A percentile compares a stretch with the other conserved stretches of the same genome.
These are phyloP conservation scores for Pyricularia sp. DNA, from an alignment of 2,329 filamentous ascomycete genomes.

Conservation along the genomic window DNA sequence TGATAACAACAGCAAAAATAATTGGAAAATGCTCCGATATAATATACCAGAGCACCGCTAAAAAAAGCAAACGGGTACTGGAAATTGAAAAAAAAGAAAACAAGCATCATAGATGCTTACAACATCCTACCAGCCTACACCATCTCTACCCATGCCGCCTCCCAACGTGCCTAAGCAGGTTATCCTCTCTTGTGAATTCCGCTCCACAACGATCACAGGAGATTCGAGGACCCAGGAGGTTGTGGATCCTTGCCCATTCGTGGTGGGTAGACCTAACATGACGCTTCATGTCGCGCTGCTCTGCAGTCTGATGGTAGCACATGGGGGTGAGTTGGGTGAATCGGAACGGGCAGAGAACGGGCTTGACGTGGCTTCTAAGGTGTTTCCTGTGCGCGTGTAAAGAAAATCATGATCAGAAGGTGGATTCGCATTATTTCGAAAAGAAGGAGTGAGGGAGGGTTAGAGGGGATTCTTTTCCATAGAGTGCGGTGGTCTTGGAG, in stretches of 20 bases:
- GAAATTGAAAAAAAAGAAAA: neutral
- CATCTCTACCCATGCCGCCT: neutral
- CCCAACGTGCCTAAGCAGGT: neutral
- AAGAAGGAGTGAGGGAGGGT: neutral
- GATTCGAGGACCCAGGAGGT: too few relatives aligned
- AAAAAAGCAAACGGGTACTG: too few relatives aligned
- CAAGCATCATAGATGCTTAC: neutral
- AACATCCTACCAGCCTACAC: too few relatives aligned
- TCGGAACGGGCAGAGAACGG: neutral
- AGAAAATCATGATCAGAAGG: neutral
- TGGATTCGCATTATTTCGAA: neutral
- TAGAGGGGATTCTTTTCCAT: neutral
- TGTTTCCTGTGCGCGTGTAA: neutral
- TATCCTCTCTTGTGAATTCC: neutral
- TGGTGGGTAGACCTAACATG: neutral
- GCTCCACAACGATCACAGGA: neutral
- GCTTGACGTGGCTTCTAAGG: neutral
- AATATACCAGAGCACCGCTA: too few relatives aligned
- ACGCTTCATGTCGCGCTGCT: conserved; percentile 1
- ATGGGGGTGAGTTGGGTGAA: too few relatives aligned
- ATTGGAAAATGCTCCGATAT: too few relatives aligned
- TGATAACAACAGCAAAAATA: neutral
- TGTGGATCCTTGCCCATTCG: too few relatives aligned
- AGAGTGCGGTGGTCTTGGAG: too few relatives aligned
- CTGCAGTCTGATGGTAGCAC: neutral